These are phyloP conservation scores for Pleurozium schreberi DNA, from an alignment of 225 moss, liverwort and hornwort genomes.

Conservation along the genomic window DNA sequence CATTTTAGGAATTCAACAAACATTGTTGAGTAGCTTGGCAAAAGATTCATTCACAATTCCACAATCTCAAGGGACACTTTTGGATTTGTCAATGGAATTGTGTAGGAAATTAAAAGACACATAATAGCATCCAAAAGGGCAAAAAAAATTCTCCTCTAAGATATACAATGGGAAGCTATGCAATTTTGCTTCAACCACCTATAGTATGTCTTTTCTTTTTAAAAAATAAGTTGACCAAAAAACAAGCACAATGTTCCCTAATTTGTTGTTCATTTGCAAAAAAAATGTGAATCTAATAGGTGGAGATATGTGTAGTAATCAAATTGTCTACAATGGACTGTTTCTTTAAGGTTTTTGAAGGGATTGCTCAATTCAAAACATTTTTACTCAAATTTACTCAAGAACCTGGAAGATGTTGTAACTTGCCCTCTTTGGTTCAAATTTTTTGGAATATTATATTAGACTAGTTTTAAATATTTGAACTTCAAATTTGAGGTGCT, in stretches of 20 bases:
- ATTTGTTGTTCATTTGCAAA: neutral
- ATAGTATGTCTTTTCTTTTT: neutral
- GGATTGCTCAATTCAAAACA: neutral
- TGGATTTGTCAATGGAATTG: neutral
- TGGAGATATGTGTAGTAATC: neutral
- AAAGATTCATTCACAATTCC: neutral
- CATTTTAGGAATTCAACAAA: neutral
- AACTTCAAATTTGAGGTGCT: neutral
- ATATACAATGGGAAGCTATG: neutral
- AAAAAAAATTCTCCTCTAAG: rapidly evolving
- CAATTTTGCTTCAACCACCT: neutral
- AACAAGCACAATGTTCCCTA: neutral
- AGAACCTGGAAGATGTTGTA: neutral
- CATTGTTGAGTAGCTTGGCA: rapidly evolving
- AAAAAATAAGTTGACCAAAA: neutral
- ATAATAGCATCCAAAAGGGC: neutral
- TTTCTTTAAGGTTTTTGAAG: neutral
- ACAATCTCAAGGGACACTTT: neutral
- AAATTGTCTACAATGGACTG: neutral
- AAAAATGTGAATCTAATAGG: neutral
- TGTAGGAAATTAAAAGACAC: neutral
- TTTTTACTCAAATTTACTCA: neutral
- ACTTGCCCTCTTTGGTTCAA: neutral
- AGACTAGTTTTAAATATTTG: neutral
- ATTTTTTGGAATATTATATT: neutral